phyloP scores from a whole-genome alignment of 2,329 filamentous ascomycete species.

The Zymoseptoria ardabiliae region DNA sequence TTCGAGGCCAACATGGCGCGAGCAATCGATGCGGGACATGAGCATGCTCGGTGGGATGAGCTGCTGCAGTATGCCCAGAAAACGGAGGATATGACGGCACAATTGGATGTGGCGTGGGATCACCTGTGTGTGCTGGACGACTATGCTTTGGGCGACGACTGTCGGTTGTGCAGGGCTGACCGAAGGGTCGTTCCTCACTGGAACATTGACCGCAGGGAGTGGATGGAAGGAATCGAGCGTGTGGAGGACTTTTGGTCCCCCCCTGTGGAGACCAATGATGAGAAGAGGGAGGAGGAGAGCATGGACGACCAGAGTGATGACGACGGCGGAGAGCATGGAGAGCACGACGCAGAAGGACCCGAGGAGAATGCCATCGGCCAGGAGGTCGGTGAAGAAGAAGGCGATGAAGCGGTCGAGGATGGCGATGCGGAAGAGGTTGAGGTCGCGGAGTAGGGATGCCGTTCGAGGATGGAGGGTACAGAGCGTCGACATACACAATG shows the following conservation, averaged over 20 bases:
- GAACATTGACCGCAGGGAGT: neutral
- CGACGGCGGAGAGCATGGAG: neutral
- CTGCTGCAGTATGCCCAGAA: neutral
- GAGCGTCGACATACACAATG: too few relatives aligned
- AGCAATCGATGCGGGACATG: neutral
- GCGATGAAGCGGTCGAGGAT: too few relatives aligned
- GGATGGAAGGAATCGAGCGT: neutral
- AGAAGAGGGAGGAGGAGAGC: neutral
- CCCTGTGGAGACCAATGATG: too few relatives aligned
- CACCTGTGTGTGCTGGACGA: neutral
- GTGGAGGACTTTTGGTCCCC: neutral
- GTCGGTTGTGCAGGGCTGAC: neutral
- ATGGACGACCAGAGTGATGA: neutral
- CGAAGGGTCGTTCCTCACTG: neutral
- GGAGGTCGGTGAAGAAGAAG: too few relatives aligned
- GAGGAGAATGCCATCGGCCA: too few relatives aligned
- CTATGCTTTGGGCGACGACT: neutral
- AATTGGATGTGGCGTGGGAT: neutral
- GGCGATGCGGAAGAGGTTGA: too few relatives aligned
- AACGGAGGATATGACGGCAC: neutral
- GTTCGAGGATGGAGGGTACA: too few relatives aligned
- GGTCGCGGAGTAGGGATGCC: too few relatives aligned
- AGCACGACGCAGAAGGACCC: neutral
- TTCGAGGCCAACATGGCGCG: neutral
- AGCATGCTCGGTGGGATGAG: neutral